Conservation (phyloP, 1,284 basidiomycete genomes). For the Puccinia triticina region DNA sequence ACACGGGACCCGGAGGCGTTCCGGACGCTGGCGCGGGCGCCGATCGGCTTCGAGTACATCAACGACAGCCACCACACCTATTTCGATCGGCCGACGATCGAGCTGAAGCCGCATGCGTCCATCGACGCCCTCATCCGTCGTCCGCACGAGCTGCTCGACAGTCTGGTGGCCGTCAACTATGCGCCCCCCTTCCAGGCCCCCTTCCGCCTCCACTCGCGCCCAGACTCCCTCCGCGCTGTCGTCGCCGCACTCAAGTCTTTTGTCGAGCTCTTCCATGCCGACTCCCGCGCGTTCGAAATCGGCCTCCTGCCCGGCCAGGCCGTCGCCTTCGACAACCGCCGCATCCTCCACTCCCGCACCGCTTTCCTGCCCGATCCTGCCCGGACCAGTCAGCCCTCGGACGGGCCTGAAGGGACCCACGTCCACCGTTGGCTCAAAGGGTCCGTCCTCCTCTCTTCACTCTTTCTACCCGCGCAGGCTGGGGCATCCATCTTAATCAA, state of each 20-base stretch:
- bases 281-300: conserved; percentile 68
- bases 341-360: conserved; percentile 85
- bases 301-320: conserved; percentile 80
- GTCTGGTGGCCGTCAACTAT: conserved; percentile 76
- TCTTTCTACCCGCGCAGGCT: background rate
- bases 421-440: conserved; percentile 49
- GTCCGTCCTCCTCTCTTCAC: conserved; percentile 22
- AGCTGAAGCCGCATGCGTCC: conserved; percentile 63
- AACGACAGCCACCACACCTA: conserved; percentile 87
- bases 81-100: conserved; percentile 76
- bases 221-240: conserved; percentile 64
- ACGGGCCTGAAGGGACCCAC: background rate
- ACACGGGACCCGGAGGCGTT: conserved; percentile 66
- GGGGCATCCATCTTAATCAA: background rate
- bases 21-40: conserved; percentile 67
- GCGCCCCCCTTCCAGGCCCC: conserved; percentile 94
- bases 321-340: conserved; percentile 87
- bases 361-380: conserved; percentile 66
- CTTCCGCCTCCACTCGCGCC: conserved; percentile 54
- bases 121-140: conserved; percentile 44
- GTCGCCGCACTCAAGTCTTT: conserved; percentile 69
- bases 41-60: conserved; percentile 84
- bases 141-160: conserved; percentile 50
- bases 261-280: conserved; percentile 65
- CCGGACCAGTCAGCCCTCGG: conserved; percentile 50